Base-by-base conservation (phyloP, 768 basidiomycete genomes). In the Lentinula edodes region DNA sequence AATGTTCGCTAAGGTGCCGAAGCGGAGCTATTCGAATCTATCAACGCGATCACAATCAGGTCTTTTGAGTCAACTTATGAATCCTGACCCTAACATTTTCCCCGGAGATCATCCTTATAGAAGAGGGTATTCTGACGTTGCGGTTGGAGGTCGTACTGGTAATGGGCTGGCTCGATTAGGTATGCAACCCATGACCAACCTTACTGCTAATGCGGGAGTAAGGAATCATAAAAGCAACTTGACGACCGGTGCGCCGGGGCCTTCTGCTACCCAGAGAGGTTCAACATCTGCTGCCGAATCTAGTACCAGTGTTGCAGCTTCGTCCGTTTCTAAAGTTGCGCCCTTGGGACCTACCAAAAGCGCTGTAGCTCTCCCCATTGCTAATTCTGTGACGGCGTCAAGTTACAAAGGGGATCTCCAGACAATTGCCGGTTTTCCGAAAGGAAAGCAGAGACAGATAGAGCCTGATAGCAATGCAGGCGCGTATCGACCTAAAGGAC, bases 1-100 rank as follows among this genome's bases (percentile, higher is more conserved):
- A 13, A 76, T 93, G 77, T 88, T 90, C 67, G 79, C 82, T 63
- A 91, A 92, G 73, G 78, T 86, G 13, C 89, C 89, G 1, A 79
- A 82, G 56, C 74, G 81, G 34, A 88, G 85, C 36, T 89, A 88
- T 68, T 80, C 83, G 57, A 84, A 84, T 80, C 70, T 85, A 71
- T 67, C 84, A 72, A 62, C 55, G 23, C 50, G 58, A 34, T 63
- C 58, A 20, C 48, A 54, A 15, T 62, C 81, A 8, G 90, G 90
- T 3, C 71, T 89, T 46, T 73, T 91, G 58, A 83, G 83, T 32
- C 84, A 84, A 70, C 73, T 93, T 46, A 78, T 93, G 78, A 87
- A 91, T 64, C 91, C 90, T 0, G 82, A 88, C 67, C 86, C 87
- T 18, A 68, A 75, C 12, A 74, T 84, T 35, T 81, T 89, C 67